Conservation (phyloP, 1,284 basidiomycete species). For the Wolfiporia cocos region DNA sequence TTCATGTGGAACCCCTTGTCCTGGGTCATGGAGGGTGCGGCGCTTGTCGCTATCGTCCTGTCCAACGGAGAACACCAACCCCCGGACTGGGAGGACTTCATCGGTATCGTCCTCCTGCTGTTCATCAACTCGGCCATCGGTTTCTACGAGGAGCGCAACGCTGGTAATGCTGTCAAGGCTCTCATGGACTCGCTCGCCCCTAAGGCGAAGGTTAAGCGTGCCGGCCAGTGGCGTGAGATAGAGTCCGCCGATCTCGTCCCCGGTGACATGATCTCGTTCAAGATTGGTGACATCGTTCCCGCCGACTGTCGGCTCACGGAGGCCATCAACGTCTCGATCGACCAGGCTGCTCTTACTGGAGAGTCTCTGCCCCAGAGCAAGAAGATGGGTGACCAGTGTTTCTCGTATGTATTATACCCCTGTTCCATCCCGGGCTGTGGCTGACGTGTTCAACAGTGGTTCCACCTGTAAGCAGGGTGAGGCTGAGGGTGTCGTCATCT, state of each 20-base stretch:
- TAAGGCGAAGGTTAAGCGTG: conserved; percentile 90
- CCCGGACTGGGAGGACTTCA: conserved; percentile 97
- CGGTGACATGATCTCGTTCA: conserved; percentile 92
- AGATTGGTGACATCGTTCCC: conserved; percentile 96
- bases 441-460: conserved; percentile 44
- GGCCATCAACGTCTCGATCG: conserved; percentile 93
- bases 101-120: conserved; percentile 90
- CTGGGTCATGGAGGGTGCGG: conserved; percentile 99
- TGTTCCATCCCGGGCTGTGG: background rate
- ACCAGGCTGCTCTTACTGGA: conserved; percentile 94
- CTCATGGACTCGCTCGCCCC: conserved; percentile 99
- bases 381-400: conserved; percentile 92
- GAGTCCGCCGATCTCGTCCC: conserved; percentile 87
- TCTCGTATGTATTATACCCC: conserved; percentile 52
- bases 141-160: conserved; percentile 97
- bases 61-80: conserved; percentile 87
- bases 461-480: conserved; percentile 98
- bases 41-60: conserved; percentile 92
- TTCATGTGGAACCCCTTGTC: conserved; percentile 99
- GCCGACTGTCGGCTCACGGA: conserved; percentile 95
- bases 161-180: conserved; percentile 97
- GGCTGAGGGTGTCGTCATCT: conserved; percentile 95
- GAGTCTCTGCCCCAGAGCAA: conserved; percentile 91
- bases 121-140: conserved; percentile 96
- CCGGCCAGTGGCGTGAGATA: conserved; percentile 81